Conservation (phyloP, 2,329 filamentous ascomycete species). For the Xylariaceae sp. region DNA sequence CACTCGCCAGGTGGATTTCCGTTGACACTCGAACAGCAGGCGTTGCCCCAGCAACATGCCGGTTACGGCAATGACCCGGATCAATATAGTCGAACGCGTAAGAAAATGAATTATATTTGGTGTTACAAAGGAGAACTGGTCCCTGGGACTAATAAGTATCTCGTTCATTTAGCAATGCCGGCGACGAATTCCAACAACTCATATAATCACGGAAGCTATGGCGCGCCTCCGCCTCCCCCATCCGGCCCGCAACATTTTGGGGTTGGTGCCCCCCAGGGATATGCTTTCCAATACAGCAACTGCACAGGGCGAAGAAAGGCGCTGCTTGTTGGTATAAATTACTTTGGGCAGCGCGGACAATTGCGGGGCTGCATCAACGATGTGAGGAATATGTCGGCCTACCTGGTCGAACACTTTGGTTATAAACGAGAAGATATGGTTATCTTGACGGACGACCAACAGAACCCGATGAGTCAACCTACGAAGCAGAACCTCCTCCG, state of each 20-base stretch:
- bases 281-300: slow-evolving; percentile 84
- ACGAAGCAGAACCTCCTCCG: slow-evolving; percentile 92
- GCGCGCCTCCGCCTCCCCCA: slow-evolving; percentile 61
- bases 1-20: not conserved
- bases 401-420: slow-evolving; percentile 80
- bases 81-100: slow-evolving; percentile 49
- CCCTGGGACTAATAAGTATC: slow-evolving; percentile 3
- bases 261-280: slow-evolving; percentile 70
- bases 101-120: slow-evolving; percentile 11
- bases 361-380: slow-evolving; percentile 94
- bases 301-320: slow-evolving; percentile 88
- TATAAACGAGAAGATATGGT: slow-evolving; percentile 98
- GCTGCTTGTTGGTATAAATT: slow-evolving; percentile 90
- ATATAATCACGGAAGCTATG: slow-evolving; percentile 51
- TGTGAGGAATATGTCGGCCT: slow-evolving; percentile 92
- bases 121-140: slow-evolving; percentile 7
- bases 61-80: slow-evolving; percentile 37
- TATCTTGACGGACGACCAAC: slow-evolving; percentile 89
- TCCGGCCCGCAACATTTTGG: slow-evolving; percentile 66
- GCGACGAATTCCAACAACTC: slow-evolving; percentile 43
- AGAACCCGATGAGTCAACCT: slow-evolving; percentile 94
- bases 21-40: slow-evolving; percentile 27
- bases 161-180: slow-evolving; percentile 34
- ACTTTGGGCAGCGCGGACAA: slow-evolving; percentile 88
- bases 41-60: slow-evolving; percentile 39